Percentiles rank a stretch among this genome's conserved stretches.
Conservation (phyloP, 305 asterid species). For the Andrographis paniculata region DNA sequence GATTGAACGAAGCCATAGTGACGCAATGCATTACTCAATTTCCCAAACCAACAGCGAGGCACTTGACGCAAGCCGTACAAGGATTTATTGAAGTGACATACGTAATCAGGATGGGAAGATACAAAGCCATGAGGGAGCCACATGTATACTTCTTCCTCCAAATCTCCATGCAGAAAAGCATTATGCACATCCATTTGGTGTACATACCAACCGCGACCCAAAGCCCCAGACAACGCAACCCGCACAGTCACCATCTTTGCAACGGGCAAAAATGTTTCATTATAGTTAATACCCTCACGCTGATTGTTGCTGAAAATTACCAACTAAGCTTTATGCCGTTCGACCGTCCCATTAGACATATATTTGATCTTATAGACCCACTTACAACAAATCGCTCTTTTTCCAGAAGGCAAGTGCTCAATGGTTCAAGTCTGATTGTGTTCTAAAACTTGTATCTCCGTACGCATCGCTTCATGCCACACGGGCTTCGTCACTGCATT, state of each 20-base stretch:
- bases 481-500: not conserved
- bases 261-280: not conserved
- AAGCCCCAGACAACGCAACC: not conserved
- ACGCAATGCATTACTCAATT: not conserved
- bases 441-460: not conserved
- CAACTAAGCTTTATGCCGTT: not conserved
- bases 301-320: not conserved
- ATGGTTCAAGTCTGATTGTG: not conserved
- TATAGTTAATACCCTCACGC: not conserved
- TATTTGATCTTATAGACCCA: not conserved
- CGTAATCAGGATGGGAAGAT: not conserved
- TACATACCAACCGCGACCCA: not conserved
- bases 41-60: not conserved
- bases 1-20: not conserved
- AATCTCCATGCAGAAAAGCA: not conserved
- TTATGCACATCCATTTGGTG: constrained; percentile 6
- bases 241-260: constrained; percentile 6
- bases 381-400: not conserved
- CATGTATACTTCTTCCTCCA: not conserved
- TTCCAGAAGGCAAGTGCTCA: not conserved
- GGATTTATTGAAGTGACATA: not conserved
- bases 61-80: not conserved
- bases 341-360: not conserved
- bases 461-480: not conserved
- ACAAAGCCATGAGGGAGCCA: not conserved